phyloP scores from a whole-genome alignment of 2,329 filamentous ascomycete species.

The Paecilomyces variotii region DNA sequence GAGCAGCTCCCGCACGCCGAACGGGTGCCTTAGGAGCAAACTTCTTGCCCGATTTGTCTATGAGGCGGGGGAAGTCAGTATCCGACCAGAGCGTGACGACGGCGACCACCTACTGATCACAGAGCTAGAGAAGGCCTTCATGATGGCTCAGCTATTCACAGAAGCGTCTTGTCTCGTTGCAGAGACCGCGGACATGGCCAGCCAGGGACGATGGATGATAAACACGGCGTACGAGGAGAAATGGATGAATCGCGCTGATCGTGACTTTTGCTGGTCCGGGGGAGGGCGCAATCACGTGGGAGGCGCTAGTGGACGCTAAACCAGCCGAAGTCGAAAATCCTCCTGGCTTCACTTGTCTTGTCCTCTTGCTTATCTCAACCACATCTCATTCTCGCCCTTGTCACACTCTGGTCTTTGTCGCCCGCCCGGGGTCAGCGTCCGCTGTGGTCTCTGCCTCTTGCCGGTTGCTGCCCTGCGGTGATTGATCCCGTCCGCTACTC shows the following conservation, averaged over 20 bases:
- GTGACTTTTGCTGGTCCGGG: constrained; percentile 7
- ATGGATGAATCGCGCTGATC: constrained; percentile 1
- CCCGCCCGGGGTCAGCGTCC: constrained; percentile 3
- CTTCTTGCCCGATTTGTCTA: constrained; percentile 63
- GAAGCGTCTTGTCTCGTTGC: constrained; percentile 3
- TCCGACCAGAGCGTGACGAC: background rate
- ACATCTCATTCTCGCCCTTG: constrained; percentile 14
- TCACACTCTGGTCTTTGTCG: constrained; percentile 4
- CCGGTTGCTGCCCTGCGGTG: constrained; percentile 27
- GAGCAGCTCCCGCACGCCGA: constrained; percentile 44
- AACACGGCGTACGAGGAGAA: background rate
- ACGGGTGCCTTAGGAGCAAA: constrained; percentile 65
- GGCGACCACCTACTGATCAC: constrained; percentile 39
- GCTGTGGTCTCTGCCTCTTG: constrained; percentile 6
- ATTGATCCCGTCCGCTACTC: constrained; percentile 9
- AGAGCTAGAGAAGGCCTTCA: constrained; percentile 48
- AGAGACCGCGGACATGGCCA: background rate
- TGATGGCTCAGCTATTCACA: constrained; percentile 10
- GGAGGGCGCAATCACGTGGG: constrained; percentile 30
- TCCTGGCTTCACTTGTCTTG: constrained; percentile 22
- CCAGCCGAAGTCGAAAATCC: constrained; percentile 31
- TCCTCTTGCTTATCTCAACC: constrained; percentile 20
- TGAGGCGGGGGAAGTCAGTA: constrained; percentile 6
- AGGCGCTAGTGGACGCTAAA: constrained; percentile 24
- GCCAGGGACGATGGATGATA: constrained; percentile 2